Evolutionary conservation across 257 asterid species (phyloP), one percentile per base, ranked within the genome.

Genomic region (Striga asiatica): DNA sequence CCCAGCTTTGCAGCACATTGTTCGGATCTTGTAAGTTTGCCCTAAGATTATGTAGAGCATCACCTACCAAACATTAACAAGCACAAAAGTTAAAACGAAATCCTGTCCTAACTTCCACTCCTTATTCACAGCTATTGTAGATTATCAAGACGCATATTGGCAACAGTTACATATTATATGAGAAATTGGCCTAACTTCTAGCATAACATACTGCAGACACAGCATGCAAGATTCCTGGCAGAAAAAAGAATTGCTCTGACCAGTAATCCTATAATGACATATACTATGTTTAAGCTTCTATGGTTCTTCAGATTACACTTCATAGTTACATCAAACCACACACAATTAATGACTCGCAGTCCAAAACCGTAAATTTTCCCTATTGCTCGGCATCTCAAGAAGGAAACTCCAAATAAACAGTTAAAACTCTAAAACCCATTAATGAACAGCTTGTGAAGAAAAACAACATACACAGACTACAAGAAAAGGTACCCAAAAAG

Each of bases 1-100:
- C 99, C 99, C 99, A 92, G 77, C 97, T 92, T 65, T 85, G 97
- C 19, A 92, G 65, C 60, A 88, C 99, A 67, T 81, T 92, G 79
- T 85, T 82, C 4, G 97, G 99, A 75, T 92, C 99, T 27, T 73
- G 78, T 68, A 92, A 79, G 76, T 76, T 92, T 42, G 84, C 62
- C 71, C 95, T 71, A 35, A 92, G 81, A 74, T 64, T 79, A 50
- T 92, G 97, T 64, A 92, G 71, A 28, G 97, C 97, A 83, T 92
- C 99, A 68, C 99, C 99, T 92, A 75, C 18, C 55, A 54, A 48
- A 66, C 29, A 64, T 8, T 52, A 66, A 5, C 69, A 43, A 1
- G n/a, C 3, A n/a, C 24, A 50, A 53, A 21, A 54, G 42, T 5
- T 27, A 37, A 20, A 21, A 58, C n/a, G n/a, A n/a, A n/a, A n/a